Conservation (phyloP, 2,329 filamentous ascomycete genomes). For the Stagonosporopsis tanaceti region DNA sequence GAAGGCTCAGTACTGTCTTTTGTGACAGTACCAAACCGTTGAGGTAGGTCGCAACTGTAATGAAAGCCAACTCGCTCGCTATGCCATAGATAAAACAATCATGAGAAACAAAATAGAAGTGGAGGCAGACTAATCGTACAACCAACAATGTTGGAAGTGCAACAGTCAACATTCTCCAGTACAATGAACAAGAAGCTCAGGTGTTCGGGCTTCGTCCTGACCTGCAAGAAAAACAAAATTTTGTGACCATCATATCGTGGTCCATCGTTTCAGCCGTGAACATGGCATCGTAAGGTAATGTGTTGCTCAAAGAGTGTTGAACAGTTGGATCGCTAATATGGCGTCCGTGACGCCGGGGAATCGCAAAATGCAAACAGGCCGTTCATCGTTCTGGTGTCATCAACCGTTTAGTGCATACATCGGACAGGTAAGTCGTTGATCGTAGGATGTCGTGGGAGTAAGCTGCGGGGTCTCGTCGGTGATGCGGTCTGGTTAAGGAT, state of each 20-base stretch:
- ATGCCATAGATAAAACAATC: constrained; percentile 51
- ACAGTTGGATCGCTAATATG: constrained; percentile 48
- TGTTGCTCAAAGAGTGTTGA: constrained; percentile 36
- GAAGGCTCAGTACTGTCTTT: constrained; percentile 8
- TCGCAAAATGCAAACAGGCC: constrained; percentile 45
- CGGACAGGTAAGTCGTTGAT: constrained; percentile 43
- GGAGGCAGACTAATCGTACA: constrained; percentile 21
- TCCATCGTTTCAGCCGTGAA: constrained; percentile 41
- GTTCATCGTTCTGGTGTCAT: constrained; percentile 46
- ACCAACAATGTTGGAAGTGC: constrained; percentile 16
- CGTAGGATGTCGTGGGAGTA: constrained; percentile 39
- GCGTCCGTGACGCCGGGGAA: constrained; percentile 49
- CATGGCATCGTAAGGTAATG: constrained; percentile 36
- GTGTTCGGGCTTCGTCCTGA: constrained; percentile 10
- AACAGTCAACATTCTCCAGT: constrained; percentile 4
- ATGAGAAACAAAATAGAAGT: constrained; percentile 33
- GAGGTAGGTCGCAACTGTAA: constrained; percentile 19
- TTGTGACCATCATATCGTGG: constrained; percentile 34
- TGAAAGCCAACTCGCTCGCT: constrained; percentile 42
- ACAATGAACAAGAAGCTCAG: constrained; percentile 21
- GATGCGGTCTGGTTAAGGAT: constrained; percentile 37
- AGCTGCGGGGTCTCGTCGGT: constrained; percentile 36
- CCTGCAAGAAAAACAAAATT: constrained; percentile 18
- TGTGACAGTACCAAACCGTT: constrained; percentile 17
- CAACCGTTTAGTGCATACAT: constrained; percentile 46